Percentiles rank a stretch among this genome's conserved stretches.
phyloP scores from a whole-genome alignment of 2,329 filamentous ascomycete species.

The Ploettnerulaceae sp. region DNA sequence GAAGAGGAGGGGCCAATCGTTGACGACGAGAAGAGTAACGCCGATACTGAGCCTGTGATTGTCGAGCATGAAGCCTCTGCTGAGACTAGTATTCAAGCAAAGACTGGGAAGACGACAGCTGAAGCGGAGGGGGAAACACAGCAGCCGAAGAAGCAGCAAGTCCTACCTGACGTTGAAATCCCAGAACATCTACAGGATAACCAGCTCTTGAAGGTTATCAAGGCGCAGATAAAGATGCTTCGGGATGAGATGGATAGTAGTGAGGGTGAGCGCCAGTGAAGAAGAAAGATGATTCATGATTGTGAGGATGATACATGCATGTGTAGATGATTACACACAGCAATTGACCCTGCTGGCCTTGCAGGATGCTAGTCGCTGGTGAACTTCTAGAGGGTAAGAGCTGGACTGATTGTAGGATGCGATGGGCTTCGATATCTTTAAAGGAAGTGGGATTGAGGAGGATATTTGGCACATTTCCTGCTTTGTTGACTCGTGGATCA shows the following conservation, averaged over 20 bases:
- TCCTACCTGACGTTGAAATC: conserved; percentile 18
- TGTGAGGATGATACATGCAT: neutral
- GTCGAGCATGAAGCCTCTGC: conserved; percentile 5
- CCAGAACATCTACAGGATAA: conserved; percentile 23
- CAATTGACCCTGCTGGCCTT: neutral
- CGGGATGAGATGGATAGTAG: conserved; percentile 30
- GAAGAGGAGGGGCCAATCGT: conserved; percentile 44
- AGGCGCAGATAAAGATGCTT: conserved; percentile 19
- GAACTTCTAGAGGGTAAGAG: too few species aligned
- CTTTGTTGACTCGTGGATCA: too few species aligned
- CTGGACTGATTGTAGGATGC: too few species aligned
- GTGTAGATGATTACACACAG: conserved; percentile 1
- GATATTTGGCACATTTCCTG: too few species aligned
- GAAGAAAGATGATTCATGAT: neutral
- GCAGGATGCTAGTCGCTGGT: neutral
- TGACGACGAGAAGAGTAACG: conserved; percentile 50
- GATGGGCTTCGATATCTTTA: too few species aligned
- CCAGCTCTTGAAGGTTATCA: conserved; percentile 22
- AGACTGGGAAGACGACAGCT: neutral
- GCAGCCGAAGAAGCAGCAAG: conserved; percentile 10
- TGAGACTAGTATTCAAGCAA: neutral
- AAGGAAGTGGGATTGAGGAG: too few species aligned
- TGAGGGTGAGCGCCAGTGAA: conserved; percentile 8
- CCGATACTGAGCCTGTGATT: conserved; percentile 11
- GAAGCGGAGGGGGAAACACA: neutral